Base-by-base conservation (phyloP, 768 basidiomycete species). In the Rhizopogon roseolus region DNA sequence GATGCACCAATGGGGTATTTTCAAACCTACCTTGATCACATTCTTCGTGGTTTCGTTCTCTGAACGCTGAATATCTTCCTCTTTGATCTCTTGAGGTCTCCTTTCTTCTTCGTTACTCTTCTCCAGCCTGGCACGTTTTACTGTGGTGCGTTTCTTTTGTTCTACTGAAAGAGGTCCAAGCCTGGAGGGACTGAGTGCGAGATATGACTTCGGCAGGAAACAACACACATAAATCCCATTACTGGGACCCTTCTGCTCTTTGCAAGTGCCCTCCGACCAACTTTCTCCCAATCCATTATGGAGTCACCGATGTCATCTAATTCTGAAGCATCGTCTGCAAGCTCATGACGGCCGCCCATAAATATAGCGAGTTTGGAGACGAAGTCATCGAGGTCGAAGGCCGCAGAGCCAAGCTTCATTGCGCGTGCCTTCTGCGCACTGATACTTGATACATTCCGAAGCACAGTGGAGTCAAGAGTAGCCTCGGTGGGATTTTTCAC, bases 371-470 rank as follows among this genome's bases (percentile, higher is more conserved):
- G 74, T 62, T 86, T 86, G 6, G 81, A 70, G 51, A 99, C 75
- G 61, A 95, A 98, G 52, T 98, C 94, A 59, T 96, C 93, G 39
- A 90, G 74, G 64, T 99, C 96, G 64, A 98, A 99, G 13, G 87
- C 84, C 52, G 90, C 89, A 0, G 82, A 82, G 50, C 90, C 92
- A 0, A 91, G 83, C 67, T 91, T 93, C 83, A 96, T 86, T 29
- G 85, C 85, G 29, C 91, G 88, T n/a, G 94, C 94, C 65, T 95
- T 88, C 60, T 86, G 85, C 2, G 90, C 86, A 41, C 88, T 84
- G 61, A 92, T 81, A 55, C 82, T 86, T 3, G 91, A 86, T 10
- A 88, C 84, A 64, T 84, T 81, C 2, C 89, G 70, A 27, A 98
- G 80, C 22, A 95, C 78, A 40, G 80, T 77, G 0, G 96, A 93